Percentiles rank a stretch among this genome's conserved stretches.
These are phyloP conservation scores for Houttuynia cordata DNA, from an alignment of 164 flowering plant species.

Conservation along the genomic window DNA sequence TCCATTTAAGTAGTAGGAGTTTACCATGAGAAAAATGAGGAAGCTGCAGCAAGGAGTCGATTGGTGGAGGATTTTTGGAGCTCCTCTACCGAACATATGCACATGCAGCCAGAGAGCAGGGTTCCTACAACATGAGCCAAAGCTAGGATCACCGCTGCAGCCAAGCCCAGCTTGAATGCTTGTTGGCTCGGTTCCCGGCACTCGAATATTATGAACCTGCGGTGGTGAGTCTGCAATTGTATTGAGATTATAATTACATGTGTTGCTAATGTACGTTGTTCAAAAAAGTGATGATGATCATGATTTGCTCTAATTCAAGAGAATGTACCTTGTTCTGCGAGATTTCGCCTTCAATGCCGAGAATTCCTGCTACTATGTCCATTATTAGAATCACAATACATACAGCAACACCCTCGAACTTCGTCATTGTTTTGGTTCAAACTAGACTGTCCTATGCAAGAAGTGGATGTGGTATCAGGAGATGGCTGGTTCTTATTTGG, in stretches of 20 bases:
- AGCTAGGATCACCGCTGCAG: constrained; percentile 47
- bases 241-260: not conserved
- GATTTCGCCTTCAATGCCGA: constrained; percentile 74
- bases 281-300: not conserved
- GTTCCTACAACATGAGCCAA: constrained; percentile 62
- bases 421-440: constrained; percentile 20
- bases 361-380: constrained; percentile 71
- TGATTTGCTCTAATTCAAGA: not conserved
- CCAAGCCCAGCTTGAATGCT: constrained; percentile 64
- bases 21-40: constrained; percentile 70
- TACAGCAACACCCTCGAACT: constrained; percentile 22
- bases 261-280: not conserved
- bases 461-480: too few species aligned
- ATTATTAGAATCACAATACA: constrained; percentile 46
- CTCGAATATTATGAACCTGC: constrained; percentile 64
- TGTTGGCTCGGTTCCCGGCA: constrained; percentile 71
- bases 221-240: constrained; percentile 50
- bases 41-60: constrained; percentile 46
- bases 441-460: not conserved
- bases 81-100: constrained; percentile 57
- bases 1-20: too few species aligned
- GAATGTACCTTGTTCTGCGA: constrained; percentile 66
- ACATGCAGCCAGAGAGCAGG: constrained; percentile 62
- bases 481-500: not conserved
- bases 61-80: constrained; percentile 43